Evolutionary conservation across 2,329 filamentous ascomycete genomes (phyloP).

Genomic region (Neocucurbitaria cava): DNA sequence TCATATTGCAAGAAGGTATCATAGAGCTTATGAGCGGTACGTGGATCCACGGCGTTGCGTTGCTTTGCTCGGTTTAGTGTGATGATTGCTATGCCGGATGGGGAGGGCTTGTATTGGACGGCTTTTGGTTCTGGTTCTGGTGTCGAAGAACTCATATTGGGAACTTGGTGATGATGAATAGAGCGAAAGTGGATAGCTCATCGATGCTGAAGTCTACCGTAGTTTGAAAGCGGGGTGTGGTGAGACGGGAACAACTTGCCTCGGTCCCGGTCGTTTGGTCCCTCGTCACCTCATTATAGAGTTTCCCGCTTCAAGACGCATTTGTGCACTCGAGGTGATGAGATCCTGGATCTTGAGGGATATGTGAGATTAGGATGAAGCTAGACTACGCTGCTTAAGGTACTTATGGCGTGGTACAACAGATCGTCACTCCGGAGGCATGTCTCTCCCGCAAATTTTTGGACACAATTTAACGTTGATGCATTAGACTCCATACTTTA

Average conservation of each 20-base stretch:
- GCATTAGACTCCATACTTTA: too few relatives aligned
- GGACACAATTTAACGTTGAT: too few relatives aligned
- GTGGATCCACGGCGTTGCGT: constrained; percentile 61
- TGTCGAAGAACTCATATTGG: not conserved
- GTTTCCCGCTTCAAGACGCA: not conserved
- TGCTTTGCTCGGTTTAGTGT: constrained; percentile 60
- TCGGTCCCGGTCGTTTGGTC: not conserved
- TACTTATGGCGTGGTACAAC: too few relatives aligned
- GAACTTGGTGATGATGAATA: not conserved
- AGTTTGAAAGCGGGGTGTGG: not conserved
- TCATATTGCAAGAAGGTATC: constrained; percentile 60
- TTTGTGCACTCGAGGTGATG: too few relatives aligned
- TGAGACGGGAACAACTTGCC: not conserved
- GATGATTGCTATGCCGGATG: constrained; percentile 60
- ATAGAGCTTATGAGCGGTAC: constrained; percentile 58
- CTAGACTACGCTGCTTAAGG: too few relatives aligned
- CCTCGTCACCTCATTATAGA: not conserved
- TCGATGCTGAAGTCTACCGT: not conserved
- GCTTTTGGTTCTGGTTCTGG: constrained; percentile 13
- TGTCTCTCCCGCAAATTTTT: too few relatives aligned
- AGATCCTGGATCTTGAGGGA: too few relatives aligned
- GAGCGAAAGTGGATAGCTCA: not conserved
- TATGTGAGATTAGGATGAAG: too few relatives aligned
- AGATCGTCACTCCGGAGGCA: too few relatives aligned
- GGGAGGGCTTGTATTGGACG: constrained; percentile 24